A percentile compares a stretch with the other conserved stretches of the same genome.
Evolutionary conservation across 208 protist genomes (phyloP).

Genomic region (Herpetomonas tarakana): DNA sequence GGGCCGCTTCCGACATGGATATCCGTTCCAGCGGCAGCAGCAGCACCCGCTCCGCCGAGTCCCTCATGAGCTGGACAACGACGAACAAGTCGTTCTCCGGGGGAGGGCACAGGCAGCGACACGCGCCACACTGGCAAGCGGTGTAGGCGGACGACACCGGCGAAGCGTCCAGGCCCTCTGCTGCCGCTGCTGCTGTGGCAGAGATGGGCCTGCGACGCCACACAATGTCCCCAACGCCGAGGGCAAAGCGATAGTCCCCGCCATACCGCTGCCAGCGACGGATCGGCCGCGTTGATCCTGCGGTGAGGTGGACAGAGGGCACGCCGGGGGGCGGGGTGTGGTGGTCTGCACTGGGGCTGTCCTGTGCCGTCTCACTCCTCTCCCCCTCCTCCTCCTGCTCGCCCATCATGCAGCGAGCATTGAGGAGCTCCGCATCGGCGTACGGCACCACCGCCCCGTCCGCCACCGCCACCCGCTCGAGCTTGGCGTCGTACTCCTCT

Average conservation of each 20-base stretch:
- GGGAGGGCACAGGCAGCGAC: constrained; percentile 7
- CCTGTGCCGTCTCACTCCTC: too few species aligned
- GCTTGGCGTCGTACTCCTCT: constrained; percentile 82
- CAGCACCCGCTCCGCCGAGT: constrained; percentile 40
- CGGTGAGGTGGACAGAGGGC: too few species aligned
- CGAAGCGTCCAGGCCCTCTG: background rate
- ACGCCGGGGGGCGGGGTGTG: too few species aligned
- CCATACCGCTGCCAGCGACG: constrained; percentile 57
- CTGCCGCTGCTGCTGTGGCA: background rate
- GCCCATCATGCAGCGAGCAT: constrained; percentile 12
- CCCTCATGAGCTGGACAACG: constrained; percentile 37
- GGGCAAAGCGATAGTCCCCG: constrained; percentile 75
- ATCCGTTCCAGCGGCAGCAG: constrained; percentile 34
- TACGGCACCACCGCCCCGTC: constrained; percentile 64
- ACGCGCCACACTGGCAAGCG: background rate
- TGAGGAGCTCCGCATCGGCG: constrained; percentile 56
- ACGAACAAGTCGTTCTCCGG: constrained; percentile 67
- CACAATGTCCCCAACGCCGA: constrained; percentile 68
- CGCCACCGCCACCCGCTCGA: constrained; percentile 72
- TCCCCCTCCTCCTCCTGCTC: background rate
- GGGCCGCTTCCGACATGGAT: constrained; percentile 6
- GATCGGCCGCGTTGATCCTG: too few species aligned
- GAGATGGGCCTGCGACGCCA: constrained; percentile 51
- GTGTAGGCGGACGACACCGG: background rate
- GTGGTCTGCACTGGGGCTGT: too few species aligned